Evolutionary conservation across 2,329 filamentous ascomycete genomes (phyloP), one percentile per base, ranked within the genome.

Genomic region (Cordyceps militaris): DNA sequence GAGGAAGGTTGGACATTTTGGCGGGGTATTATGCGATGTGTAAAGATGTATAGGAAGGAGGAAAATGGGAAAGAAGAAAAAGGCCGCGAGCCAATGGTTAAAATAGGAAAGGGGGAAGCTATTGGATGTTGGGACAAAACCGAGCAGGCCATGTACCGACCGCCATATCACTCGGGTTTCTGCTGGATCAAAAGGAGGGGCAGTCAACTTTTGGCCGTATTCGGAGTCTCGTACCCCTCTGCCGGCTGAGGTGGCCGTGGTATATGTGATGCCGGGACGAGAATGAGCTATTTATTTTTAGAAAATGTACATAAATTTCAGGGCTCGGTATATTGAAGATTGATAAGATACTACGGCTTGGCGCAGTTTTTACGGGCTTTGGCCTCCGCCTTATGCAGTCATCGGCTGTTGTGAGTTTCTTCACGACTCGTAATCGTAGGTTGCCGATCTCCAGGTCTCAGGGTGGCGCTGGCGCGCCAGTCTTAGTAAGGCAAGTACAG

Each of bases 1-100:
- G 82, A 64, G 91, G 88, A 63, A 92, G 83, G 65, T 83, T 84
- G 71, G 90, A 81, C 89, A 95, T 95, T 60, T 67, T 83, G 75
- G 55, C 43, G 53, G 58, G 42, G 21, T 50, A 24, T 57, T 49
- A 26, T 38, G 59, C 26, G 32, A 24, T 36, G 16, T 8, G 28
- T 14, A 48, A 32, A 30, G 58, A 38, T 57, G 34, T 8, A 8
- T 19, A 10, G 9, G 36, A 50, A 63, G 43, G 51, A 57, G 49
- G 36, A 54, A 36, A 56, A 55, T 56, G 46, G 58, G 55, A 47
- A 44, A 32, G 51, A 21, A 38, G 23, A 28, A 30, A 8, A 44
- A 36, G 34, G 26, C 13, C 26, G 59, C 48, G 42, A 56, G 58
- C 44, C 36, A 58, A 59, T 28, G 54, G 60, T 28, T 50, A 19